Conservation (phyloP, 768 basidiomycete genomes). For the Pulveroboletus ravenelii region DNA sequence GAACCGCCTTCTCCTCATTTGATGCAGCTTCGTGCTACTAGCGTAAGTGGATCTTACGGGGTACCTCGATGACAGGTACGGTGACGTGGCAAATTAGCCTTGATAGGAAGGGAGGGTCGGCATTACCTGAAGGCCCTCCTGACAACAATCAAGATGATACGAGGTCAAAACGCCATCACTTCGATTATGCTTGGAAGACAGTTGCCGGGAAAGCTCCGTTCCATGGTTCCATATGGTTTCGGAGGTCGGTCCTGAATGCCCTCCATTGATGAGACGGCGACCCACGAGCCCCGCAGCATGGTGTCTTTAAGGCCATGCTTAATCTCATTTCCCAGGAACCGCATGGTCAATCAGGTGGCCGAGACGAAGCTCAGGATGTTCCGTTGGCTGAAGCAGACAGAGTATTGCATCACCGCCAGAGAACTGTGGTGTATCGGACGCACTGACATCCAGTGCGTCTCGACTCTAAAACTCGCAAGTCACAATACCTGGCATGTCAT, state of each 20-base stretch:
- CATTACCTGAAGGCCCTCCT: background rate
- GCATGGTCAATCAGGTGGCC: background rate
- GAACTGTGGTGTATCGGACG: background rate
- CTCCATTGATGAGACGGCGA: background rate
- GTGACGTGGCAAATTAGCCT: constrained; percentile 13
- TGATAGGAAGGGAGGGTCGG: background rate
- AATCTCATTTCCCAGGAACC: background rate
- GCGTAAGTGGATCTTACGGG: background rate
- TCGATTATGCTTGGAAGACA: background rate
- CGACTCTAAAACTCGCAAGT: no score
- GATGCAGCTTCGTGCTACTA: background rate
- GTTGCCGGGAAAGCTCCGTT: background rate
- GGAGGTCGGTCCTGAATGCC: constrained; percentile 8
- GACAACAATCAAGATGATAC: background rate
- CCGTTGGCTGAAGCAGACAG: background rate
- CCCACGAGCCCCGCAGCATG: constrained; percentile 4
- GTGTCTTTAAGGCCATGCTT: background rate
- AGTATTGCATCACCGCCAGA: background rate
- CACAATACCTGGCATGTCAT: no score
- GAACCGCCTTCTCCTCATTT: background rate
- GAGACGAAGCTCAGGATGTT: background rate
- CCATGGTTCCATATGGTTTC: background rate
- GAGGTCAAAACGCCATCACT: background rate
- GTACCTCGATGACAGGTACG: background rate
- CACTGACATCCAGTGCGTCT: background rate